Base-by-base conservation (phyloP, 208 protist genomes). In the Leishmania martiniquensis region DNA sequence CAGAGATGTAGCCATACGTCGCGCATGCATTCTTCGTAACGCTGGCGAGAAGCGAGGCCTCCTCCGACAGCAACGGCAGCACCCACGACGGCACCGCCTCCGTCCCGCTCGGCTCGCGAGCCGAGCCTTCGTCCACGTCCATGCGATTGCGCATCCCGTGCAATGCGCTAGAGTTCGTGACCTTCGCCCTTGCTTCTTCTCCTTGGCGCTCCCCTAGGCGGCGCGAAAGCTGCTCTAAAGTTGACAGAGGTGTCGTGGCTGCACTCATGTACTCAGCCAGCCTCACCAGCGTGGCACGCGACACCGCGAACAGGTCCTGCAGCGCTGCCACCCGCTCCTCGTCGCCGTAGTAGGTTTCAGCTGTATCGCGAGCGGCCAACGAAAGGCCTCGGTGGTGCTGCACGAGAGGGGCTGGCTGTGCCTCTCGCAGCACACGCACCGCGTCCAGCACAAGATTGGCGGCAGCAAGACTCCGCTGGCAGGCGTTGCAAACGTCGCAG, bases 1-100 rank as follows among this genome's bases (percentile, higher is more conserved):
- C 87, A 10, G 91, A 87, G 37, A 89, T 83, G 84, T 93, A 93
- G 34, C 93, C 93, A 73, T 94, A 95, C 32, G 63, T 63, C 0
- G 75, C 69, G 67, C 89, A 94, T 10, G 85, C 75, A 52, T 84
- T 75, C 44, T 83, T 84, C 13, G 85, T 83, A 4, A 87, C 76
- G n/a, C 79, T 70, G 59, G 85, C 85, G 17, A 97, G 84, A 32
- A 80, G 49, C 44, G 78, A 65, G 37, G 86, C 54, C 75, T 95
- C 88, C 54, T 72, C 76, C 17, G 72, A 76, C 44, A 89, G 75
- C 52, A 84, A 57, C 51, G 71, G 78, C 65, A 72, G 51, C 55
- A 77, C 74, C 62, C 59, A 77, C 25, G 65, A 60, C 59, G 39
- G 51, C 32, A n/a, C 71, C n/a, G 59, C 15, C 47, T 73, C 72